These are phyloP conservation scores for Tetracentron sinense DNA, from an alignment of 164 flowering plant genomes.

Conservation along the genomic window DNA sequence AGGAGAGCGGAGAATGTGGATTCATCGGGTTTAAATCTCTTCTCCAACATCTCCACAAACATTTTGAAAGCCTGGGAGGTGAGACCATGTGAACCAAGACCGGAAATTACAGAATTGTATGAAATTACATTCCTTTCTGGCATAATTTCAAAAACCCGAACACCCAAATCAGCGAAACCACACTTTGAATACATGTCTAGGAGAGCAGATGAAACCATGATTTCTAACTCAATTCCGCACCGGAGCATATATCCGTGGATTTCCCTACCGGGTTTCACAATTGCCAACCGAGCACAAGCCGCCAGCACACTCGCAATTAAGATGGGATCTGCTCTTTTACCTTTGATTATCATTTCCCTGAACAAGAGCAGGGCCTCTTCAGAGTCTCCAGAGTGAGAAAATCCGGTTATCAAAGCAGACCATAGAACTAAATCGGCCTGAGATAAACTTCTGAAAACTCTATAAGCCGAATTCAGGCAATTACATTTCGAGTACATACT, in stretches of 20 bases:
- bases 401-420: constrained; percentile 73
- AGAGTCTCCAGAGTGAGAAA: constrained; percentile 45
- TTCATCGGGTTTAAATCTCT: constrained; percentile 55
- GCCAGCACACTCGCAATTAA: constrained; percentile 50
- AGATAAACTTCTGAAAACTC: constrained; percentile 38
- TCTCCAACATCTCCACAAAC: constrained; percentile 44
- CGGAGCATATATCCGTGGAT: constrained; percentile 63
- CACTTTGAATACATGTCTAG: constrained; percentile 75
- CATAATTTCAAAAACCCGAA: constrained; percentile 42
- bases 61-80: constrained; percentile 40
- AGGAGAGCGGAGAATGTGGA: constrained; percentile 74
- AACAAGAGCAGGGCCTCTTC: constrained; percentile 40
- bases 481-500: constrained; percentile 67
- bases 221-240: constrained; percentile 37
- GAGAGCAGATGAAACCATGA: constrained; percentile 61
- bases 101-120: constrained; percentile 58
- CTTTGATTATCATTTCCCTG: constrained; percentile 34
- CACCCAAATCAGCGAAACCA: constrained; percentile 46
- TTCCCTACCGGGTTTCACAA: constrained; percentile 45
- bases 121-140: constrained; percentile 35
- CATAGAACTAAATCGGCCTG: constrained; percentile 70
- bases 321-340: constrained; percentile 43
- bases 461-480: constrained; percentile 46
- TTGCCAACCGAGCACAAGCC: constrained; percentile 51
- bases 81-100: constrained; percentile 67